Conservation (phyloP, 768 basidiomycete genomes). For the Mycena rosella region DNA sequence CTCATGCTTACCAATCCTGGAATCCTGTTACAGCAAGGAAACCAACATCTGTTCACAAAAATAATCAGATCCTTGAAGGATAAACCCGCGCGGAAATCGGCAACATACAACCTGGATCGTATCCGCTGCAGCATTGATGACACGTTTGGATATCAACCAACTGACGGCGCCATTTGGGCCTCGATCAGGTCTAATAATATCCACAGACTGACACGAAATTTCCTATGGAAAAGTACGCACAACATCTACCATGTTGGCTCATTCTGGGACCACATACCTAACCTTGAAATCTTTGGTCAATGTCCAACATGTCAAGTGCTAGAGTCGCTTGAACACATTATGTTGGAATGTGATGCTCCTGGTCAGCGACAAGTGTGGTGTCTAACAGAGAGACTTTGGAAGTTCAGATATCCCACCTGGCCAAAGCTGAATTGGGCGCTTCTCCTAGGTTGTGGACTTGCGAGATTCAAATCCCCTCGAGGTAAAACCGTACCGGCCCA, state of each 20-base stretch:
- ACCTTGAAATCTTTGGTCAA: neutral
- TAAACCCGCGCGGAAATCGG: neutral
- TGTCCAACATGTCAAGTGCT: slow-evolving; percentile 6
- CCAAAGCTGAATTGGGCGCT: slow-evolving; percentile 6
- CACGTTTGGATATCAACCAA: neutral
- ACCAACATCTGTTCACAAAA: too few species aligned
- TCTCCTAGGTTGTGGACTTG: neutral
- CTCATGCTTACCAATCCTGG: neutral
- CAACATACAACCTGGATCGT: neutral
- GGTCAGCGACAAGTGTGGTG: slow-evolving; percentile 16
- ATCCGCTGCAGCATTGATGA: neutral
- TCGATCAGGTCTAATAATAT: slow-evolving; percentile 5
- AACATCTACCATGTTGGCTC: neutral
- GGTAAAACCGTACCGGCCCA: neutral
- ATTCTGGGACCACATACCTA: slow-evolving; percentile 1
- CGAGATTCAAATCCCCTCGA: neutral
- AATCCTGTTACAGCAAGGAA: neutral
- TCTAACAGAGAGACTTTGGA: slow-evolving; percentile 5
- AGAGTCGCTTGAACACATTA: slow-evolving; percentile 3
- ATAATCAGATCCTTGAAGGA: neutral
- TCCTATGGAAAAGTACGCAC: slow-evolving; percentile 1
- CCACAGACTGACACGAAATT: neutral
- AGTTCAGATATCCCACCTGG: neutral
- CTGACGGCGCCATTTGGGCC: too few species aligned
- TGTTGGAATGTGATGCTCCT: slow-evolving; percentile 18